phyloP scores from a whole-genome alignment of 139 green algal species.

The Closterium sp. region DNA sequence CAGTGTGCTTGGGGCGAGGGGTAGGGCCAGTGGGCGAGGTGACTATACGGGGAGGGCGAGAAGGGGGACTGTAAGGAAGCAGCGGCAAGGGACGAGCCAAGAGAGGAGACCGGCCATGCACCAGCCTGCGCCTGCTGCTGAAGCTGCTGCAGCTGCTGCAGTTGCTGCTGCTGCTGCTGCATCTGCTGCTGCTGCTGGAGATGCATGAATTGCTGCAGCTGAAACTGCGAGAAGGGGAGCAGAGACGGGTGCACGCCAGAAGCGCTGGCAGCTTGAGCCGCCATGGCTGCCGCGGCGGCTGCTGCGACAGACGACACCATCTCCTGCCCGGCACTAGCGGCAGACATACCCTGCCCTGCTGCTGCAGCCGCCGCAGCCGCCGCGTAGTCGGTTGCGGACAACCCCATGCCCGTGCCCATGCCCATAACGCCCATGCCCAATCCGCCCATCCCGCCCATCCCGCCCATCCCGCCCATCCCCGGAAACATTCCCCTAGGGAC shows the following conservation, averaged over 20 bases:
- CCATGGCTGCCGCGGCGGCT: not conserved
- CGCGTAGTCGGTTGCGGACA: not conserved
- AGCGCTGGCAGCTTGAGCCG: not conserved
- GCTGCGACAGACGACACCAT: not conserved
- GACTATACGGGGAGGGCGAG: not conserved
- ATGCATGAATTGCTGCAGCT: not conserved
- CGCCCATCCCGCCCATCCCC: not conserved
- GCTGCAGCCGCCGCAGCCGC: not conserved
- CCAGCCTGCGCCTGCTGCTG: not conserved
- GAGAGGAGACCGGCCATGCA: not conserved
- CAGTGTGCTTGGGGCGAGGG: not conserved
- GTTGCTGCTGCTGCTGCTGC: not conserved
- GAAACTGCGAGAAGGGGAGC: not conserved
- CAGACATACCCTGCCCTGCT: not conserved
- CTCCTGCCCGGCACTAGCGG: not conserved
- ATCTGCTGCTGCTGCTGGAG: not conserved
- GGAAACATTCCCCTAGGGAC: not conserved
- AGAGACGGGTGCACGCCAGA: not conserved
- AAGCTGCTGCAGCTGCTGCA: not conserved
- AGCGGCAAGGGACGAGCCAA: not conserved
- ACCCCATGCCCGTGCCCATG: not conserved
- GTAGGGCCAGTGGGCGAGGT: not conserved
- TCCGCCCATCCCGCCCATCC: not conserved
- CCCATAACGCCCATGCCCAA: not conserved
- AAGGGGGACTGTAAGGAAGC: not conserved